phyloP scores from a whole-genome alignment of 208 protist genomes.

The Crithidia acanthocephali region DNA sequence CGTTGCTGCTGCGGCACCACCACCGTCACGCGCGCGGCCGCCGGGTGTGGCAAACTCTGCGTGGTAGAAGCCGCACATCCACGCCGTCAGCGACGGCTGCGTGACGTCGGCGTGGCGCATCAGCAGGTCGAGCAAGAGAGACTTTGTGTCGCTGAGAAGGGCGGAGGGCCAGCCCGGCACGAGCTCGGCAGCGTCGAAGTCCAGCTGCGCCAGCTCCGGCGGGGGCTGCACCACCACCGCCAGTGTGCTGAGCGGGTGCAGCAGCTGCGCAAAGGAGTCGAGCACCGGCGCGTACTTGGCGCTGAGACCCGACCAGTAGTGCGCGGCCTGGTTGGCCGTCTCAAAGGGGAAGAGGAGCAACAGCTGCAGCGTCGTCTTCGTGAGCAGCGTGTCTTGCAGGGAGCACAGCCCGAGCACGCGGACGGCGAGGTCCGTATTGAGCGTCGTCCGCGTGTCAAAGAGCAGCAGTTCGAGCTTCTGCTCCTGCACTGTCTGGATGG shows the following conservation, averaged over 20 bases:
- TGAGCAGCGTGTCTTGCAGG: conserved; percentile 57
- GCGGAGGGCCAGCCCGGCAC: conserved; percentile 26
- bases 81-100: conserved; percentile 56
- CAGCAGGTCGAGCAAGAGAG: conserved; percentile 83
- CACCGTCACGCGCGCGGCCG: conserved; percentile 5
- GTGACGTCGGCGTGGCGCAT: conserved; percentile 62
- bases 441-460: conserved; percentile 76
- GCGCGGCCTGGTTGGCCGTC: conserved; percentile 55
- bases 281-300: conserved; percentile 44
- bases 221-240: conserved; percentile 49
- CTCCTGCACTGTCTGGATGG: conserved; percentile 55
- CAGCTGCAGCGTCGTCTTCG: conserved; percentile 62
- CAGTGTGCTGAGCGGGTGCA: conserved; percentile 27
- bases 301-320: conserved; percentile 51
- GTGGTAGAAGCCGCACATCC: conserved; percentile 60
- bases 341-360: conserved; percentile 59
- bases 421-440: conserved; percentile 60
- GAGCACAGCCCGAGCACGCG: conserved; percentile 58
- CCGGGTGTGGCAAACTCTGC: conserved; percentile 12
- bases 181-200: conserved; percentile 49
- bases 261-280: conserved; percentile 41
- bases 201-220: conserved; percentile 71
- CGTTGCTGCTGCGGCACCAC: neutral
- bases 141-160: conserved; percentile 54
- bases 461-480: conserved; percentile 63